Conservation (phyloP, 352 stramenopile species). For the Globisporangium nagaii region DNA sequence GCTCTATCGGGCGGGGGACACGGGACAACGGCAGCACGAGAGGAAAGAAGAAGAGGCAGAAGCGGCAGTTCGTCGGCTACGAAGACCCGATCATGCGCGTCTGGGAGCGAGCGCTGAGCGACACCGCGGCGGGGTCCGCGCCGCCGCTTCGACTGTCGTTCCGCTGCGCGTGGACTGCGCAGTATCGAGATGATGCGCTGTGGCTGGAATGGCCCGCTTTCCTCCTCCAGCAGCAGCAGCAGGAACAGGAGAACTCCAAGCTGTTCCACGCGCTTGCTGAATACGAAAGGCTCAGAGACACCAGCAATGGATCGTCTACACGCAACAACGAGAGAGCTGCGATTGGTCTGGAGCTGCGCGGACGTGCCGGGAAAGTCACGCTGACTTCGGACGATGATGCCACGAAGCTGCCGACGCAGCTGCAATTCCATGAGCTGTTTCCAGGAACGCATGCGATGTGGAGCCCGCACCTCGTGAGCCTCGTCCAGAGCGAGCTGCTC, state of each 20-base stretch:
- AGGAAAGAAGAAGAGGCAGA: constrained; percentile 2
- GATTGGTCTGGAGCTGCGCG: constrained; percentile 2
- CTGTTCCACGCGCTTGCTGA: not conserved
- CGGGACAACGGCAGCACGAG: not conserved
- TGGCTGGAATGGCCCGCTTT: constrained; percentile 3
- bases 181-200: constrained; percentile 7
- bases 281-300: not conserved
- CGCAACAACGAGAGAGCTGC: not conserved
- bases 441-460: constrained; percentile 9
- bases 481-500: constrained; percentile 25
- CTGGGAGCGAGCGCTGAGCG: not conserved
- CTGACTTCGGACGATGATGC: constrained; percentile 4
- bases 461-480: constrained; percentile 9
- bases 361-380: not conserved
- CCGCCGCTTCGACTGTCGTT: constrained; percentile 9
- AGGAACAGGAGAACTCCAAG: not conserved
- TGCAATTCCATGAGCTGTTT: constrained; percentile 24
- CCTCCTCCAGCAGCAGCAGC: not conserved
- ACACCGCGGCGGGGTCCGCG: not conserved
- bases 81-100: constrained; percentile 3
- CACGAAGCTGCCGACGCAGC: not conserved
- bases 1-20: not conserved
- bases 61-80: not conserved
- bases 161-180: constrained; percentile 1
- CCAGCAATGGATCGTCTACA: too few relatives aligned